Conservation (phyloP, 129 eudicot species). For the Lactuca sativa region DNA sequence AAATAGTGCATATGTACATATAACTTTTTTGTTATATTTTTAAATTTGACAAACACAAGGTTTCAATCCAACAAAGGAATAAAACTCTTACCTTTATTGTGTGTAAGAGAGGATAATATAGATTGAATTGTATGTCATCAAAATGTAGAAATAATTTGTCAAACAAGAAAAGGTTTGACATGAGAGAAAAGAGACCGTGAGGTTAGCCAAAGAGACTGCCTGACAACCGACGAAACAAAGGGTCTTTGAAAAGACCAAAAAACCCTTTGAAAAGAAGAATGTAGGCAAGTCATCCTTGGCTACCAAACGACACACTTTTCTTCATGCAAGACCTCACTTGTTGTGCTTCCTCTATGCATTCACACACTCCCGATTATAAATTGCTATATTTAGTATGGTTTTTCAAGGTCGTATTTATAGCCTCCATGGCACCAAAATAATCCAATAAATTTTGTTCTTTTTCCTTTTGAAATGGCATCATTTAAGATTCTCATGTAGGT, state of each 20-base stretch:
- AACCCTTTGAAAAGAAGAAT: conserved; percentile 20
- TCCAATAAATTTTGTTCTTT: conserved; percentile 5
- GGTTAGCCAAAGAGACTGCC: conserved; percentile 61
- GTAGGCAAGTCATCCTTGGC: conserved; percentile 85
- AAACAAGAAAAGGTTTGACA: conserved; percentile 34
- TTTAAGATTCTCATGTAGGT: conserved; percentile 17
- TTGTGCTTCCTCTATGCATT: background rate
- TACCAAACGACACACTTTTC: conserved; percentile 48
- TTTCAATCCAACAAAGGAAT: background rate
- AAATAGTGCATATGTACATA: background rate
- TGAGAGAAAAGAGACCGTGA: conserved; percentile 44
- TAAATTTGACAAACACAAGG: background rate
- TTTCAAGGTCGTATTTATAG: conserved; percentile 29
- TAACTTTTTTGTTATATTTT: no score
- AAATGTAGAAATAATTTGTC: background rate
- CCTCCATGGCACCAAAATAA: conserved; percentile 9
- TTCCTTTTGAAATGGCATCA: conserved; percentile 14
- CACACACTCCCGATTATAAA: conserved; percentile 12
- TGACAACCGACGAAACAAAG: conserved; percentile 30
- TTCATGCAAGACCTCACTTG: conserved; percentile 47
- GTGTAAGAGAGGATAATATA: background rate
- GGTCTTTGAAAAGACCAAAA: conserved; percentile 8
- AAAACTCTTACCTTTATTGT: conserved; percentile 8
- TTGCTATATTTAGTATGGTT: conserved; percentile 1
- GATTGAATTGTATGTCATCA: background rate